Base-by-base conservation (phyloP, 192 early-diverging fungal species). In the Funneliformis geosporum region DNA sequence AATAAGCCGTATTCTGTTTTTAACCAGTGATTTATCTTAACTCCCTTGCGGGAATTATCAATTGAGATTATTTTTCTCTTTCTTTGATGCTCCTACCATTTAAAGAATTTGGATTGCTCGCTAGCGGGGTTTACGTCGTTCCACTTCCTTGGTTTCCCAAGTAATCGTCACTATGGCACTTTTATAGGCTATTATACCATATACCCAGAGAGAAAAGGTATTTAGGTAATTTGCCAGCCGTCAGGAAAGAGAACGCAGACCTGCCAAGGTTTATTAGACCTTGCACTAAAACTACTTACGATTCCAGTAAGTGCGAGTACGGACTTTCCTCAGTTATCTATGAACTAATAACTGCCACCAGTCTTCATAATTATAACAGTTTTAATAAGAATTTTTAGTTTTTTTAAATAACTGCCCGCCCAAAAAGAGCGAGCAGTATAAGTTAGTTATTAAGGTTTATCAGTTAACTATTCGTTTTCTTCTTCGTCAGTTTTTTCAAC, bases 1-100 rank as follows among this genome's bases (percentile, higher is more conserved):
- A 73, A 73, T 73, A 73, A 73, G 70, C 70, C 70, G 70, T 73
- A 73, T 73, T 73, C 70, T 73, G 70, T 73, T 46, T 73, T 73
- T 73, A 73, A 43, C 40, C 43, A 43, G 43, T 73, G 70, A 73
- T 73, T 21, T 73, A 38, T 73, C 70, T 73, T 73, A 73, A 73
- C 42, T 73, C 47, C 70, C 70, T 44, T 46, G 40, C 16, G 70
- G 42, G 40, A 73, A 73, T 73, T 73, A 73, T 43, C 70, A 73
- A 73, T 14, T 44, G 21, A 21, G 70, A 73, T 73, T 73, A 73
- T 73, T 73, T 46, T 73, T 73, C 70, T 73, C 70, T 21, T 42
- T 73, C 40, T 73, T 73, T 73, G 70, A 43, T 43, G 70, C 70
- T 73, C 70, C 70, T 73, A 73, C 70, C 70, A 73, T 47, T 73